Evolutionary conservation across 2,329 filamentous ascomycete species (phyloP), one percentile per base, ranked within the genome.

Genomic region (Hymenoscyphus repandus): DNA sequence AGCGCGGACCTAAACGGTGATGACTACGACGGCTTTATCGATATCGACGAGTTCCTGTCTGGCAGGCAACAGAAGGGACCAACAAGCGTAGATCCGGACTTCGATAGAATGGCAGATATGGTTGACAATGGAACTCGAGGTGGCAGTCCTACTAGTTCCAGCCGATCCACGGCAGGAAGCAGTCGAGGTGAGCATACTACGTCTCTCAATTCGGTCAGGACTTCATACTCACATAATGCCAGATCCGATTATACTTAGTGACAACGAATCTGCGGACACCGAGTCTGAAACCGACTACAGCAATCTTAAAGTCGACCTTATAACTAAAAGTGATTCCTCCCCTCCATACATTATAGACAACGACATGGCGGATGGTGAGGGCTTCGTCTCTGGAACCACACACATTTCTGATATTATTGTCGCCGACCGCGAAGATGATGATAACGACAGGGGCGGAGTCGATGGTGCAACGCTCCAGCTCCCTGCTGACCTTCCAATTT

Each of bases 241-340:
- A 57, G 55, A 55, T 53, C 50, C 45, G 27, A 55, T 57, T 55
- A 51, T 57, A 49, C 52, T 57, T 5, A 57, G 55, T 51, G 47
- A 55, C 45, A 50, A 57, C 44, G 43, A 55, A 57, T 53, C 47
- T 53, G 45, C 32, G 30, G 30, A 46, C 50, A 45, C 50, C 45
- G 50, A 53, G 50, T 57, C 55, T 51, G 48, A 55, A 45, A 53
- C 50, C 52, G 50, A 53, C 38, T 55, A 53, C 33, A 53, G 50
- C 18, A 39, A 50, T 51, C 45, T 55, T 51, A 42, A 57, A 10
- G 47, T 49, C 47, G 50, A 57, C 51, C 51, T 53, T 22, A 53
- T 10, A 48, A 42, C 44, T 47, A 53, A 51, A 42, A 51, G 53
- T 43, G 40, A 47, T 53, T 51, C 39, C 30, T 20, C 22, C 45